These are phyloP conservation scores for Camelina hispida DNA, from an alignment of 345 rosid species.

Conservation along the genomic window DNA sequence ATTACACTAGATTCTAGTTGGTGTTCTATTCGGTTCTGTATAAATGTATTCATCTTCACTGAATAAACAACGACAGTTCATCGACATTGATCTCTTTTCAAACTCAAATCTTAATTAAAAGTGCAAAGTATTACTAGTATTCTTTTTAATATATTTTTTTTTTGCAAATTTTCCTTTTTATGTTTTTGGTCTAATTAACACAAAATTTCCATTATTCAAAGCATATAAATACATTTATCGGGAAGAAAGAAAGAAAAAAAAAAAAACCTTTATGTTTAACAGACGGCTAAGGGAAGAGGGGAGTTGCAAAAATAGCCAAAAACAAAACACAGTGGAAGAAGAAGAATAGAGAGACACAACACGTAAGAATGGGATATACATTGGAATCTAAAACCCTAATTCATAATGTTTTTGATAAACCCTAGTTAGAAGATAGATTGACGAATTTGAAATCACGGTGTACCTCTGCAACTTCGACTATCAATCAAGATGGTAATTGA, in stretches of 20 bases:
- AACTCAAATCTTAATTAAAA: too few species aligned
- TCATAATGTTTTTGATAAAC: neutral
- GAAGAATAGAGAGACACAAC: neutral
- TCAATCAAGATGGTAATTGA: conserved; percentile 37
- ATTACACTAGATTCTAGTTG: too few species aligned
- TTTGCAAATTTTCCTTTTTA: too few species aligned
- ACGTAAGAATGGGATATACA: neutral
- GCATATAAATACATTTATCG: neutral
- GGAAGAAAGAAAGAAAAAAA: neutral
- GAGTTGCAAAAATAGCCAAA: neutral
- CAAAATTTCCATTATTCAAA: neutral
- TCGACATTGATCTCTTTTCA: too few species aligned
- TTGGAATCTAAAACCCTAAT: neutral
- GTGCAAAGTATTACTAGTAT: too few species aligned
- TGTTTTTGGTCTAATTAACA: too few species aligned
- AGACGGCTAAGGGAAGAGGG: neutral
- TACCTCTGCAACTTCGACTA: conserved; percentile 14
- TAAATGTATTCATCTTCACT: too few species aligned
- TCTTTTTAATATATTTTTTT: too few species aligned
- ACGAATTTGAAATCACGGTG: neutral
- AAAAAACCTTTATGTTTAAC: neutral
- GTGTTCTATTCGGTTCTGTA: too few species aligned
- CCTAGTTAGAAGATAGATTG: neutral
- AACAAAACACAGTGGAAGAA: neutral
- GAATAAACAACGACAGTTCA: too few species aligned